phyloP scores from a whole-genome alignment of 352 stramenopile species.

The Saprolegnia parasitica region DNA sequence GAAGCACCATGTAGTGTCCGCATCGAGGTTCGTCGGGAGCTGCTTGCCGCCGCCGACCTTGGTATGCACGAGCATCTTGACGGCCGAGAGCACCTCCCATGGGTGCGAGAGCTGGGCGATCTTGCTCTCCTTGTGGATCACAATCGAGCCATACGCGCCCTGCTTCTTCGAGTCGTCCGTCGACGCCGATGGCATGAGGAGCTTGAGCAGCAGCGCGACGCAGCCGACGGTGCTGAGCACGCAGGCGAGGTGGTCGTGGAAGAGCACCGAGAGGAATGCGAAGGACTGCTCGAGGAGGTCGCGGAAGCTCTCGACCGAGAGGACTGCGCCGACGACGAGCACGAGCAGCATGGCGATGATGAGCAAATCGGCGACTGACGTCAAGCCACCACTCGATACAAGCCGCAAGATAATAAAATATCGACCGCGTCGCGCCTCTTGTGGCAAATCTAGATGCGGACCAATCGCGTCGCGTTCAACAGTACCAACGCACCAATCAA shows the following conservation, averaged over 20 bases:
- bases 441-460: background rate
- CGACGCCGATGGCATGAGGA: background rate
- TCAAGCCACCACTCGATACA: constrained; percentile 9
- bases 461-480: background rate
- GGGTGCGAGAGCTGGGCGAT: constrained; percentile 62
- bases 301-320: constrained; percentile 24
- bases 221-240: constrained; percentile 13
- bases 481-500: background rate
- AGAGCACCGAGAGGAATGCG: constrained; percentile 16
- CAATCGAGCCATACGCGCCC: constrained; percentile 88
- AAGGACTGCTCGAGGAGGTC: constrained; percentile 17
- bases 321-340: background rate
- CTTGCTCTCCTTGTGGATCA: constrained; percentile 76
- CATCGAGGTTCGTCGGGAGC: constrained; percentile 47
- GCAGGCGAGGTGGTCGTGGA: constrained; percentile 22
- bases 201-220: constrained; percentile 9
- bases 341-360: constrained; percentile 18
- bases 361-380: constrained; percentile 16
- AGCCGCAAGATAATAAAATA: constrained; percentile 6
- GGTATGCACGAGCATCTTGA: constrained; percentile 64
- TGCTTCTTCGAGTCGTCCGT: constrained; percentile 69
- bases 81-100: constrained; percentile 67
- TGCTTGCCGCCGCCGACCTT: constrained; percentile 41
- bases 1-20: constrained; percentile 56
- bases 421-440: background rate